These are phyloP conservation scores for Termitomyces sp. DNA, from an alignment of 768 basidiomycete species.

Conservation along the genomic window DNA sequence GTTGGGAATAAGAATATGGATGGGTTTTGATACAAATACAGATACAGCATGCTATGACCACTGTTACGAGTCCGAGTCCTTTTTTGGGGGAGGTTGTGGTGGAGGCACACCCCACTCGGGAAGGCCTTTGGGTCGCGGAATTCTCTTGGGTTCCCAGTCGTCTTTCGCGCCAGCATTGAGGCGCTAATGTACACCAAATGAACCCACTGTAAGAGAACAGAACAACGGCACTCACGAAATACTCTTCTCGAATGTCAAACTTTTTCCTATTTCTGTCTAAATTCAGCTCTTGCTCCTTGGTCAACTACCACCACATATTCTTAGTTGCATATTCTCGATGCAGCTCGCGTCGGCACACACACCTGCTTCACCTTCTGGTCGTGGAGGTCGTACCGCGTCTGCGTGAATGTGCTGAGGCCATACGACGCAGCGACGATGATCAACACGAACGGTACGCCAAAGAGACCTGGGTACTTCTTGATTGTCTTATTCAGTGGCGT, in stretches of 20 bases:
- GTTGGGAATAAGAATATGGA: background rate
- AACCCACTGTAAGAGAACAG: background rate
- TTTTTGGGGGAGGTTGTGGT: constrained; percentile 37
- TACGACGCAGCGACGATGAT: constrained; percentile 87
- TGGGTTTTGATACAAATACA: background rate
- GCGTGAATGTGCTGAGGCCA: constrained; percentile 77
- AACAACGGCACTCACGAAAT: constrained; percentile 68
- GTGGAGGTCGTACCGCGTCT: constrained; percentile 88
- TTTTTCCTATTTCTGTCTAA: constrained; percentile 68
- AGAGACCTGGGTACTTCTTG: constrained; percentile 62
- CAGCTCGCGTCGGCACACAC: constrained; percentile 9
- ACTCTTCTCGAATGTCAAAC: constrained; percentile 94
- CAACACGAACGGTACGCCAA: constrained; percentile 84
- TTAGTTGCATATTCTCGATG: background rate
- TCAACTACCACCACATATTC: constrained; percentile 38
- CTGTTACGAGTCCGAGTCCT: constrained; percentile 1
- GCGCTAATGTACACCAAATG: constrained; percentile 39
- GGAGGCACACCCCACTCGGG: constrained; percentile 93
- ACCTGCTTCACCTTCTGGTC: constrained; percentile 75
- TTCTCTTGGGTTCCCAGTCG: constrained; percentile 86
- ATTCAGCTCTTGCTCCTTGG: constrained; percentile 74
- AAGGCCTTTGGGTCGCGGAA: constrained; percentile 79
- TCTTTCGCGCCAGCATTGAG: constrained; percentile 59
- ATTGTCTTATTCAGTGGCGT: constrained; percentile 39
- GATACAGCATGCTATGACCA: background rate